A percentile compares a stretch with the other conserved stretches of the same genome.
phyloP scores from a whole-genome alignment of 192 early-diverging fungal species.

The Linderina pennispora region DNA sequence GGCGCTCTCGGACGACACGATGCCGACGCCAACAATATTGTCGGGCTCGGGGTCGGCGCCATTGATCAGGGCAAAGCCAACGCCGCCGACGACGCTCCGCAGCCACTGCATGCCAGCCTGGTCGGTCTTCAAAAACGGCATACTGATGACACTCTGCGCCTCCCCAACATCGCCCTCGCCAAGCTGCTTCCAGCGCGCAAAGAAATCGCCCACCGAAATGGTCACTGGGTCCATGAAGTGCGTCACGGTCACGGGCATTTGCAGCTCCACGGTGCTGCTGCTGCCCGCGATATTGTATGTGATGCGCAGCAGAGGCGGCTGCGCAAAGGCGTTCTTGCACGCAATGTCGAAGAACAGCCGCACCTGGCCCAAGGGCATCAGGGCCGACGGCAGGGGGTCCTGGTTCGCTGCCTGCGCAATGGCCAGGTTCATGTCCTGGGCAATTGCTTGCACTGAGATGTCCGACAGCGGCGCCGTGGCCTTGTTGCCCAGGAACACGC shows the following conservation, averaged over 20 bases:
- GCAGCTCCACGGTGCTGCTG: constrained; percentile 53
- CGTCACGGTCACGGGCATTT: constrained; percentile 70
- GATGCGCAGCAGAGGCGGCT: constrained; percentile 62
- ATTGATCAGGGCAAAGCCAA: constrained; percentile 69
- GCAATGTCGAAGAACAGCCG: constrained; percentile 69
- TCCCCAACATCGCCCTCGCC: constrained; percentile 78
- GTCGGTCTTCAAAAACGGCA: constrained; percentile 21
- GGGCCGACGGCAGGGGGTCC: constrained; percentile 61
- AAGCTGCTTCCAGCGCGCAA: constrained; percentile 93
- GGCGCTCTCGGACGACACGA: constrained; percentile 63
- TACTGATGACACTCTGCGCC: constrained; percentile 49
- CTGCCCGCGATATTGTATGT: constrained; percentile 56
- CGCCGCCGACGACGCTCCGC: constrained; percentile 55
- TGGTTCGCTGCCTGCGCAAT: constrained; percentile 56
- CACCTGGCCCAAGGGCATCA: constrained; percentile 57
- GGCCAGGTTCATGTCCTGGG: constrained; percentile 47
- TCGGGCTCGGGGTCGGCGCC: constrained; percentile 83
- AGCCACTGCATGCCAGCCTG: constrained; percentile 48
- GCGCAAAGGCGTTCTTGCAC: constrained; percentile 55
- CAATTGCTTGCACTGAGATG: constrained; percentile 52
- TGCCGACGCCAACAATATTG: constrained; percentile 87
- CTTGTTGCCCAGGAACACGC: constrained; percentile 90
- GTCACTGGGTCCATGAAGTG: constrained; percentile 86
- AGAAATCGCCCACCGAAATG: constrained; percentile 73
- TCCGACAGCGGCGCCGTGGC: constrained; percentile 60